phyloP scores from a whole-genome alignment of 2,329 filamentous ascomycete genomes.

The Aspergillus nomiae region DNA sequence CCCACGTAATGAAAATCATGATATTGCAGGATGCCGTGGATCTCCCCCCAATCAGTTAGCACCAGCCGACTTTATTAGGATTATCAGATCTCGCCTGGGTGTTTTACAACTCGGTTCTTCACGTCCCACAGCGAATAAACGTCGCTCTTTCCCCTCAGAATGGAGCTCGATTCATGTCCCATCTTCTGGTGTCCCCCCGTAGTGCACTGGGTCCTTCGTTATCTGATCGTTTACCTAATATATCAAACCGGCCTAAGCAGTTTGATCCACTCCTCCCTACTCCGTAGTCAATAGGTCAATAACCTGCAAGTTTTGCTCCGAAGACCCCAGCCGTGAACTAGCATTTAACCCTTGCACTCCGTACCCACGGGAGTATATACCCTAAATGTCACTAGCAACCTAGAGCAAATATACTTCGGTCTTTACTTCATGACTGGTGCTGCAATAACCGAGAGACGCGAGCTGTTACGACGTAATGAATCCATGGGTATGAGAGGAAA shows the following conservation, averaged over 20 bases:
- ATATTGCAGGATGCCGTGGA: constrained; percentile 2
- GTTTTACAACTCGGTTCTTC: neutral
- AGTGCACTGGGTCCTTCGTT: constrained; percentile 16
- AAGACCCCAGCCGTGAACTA: neutral
- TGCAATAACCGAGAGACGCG: neutral
- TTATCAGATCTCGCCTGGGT: constrained; percentile 13
- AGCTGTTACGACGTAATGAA: neutral
- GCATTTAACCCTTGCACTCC: neutral
- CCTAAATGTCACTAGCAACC: neutral
- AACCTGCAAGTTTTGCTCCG: neutral
- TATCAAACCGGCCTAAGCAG: neutral
- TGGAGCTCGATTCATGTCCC: constrained; percentile 17
- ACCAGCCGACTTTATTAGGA: neutral
- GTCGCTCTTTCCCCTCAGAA: constrained; percentile 6
- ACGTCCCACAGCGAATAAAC: constrained; percentile 16
- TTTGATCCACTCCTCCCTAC: neutral
- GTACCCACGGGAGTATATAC: neutral
- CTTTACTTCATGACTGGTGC: neutral
- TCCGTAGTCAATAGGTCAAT: neutral
- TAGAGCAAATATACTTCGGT: neutral
- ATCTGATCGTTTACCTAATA: constrained; percentile 27
- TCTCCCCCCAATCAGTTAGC: constrained; percentile 9
- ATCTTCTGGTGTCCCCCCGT: constrained; percentile 8
- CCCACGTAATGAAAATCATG: constrained; percentile 17
- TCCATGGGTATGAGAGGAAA: neutral